Percentiles rank a stretch among this genome's conserved stretches.
Evolutionary conservation across 768 basidiomycete genomes (phyloP).

Genomic region (Austroboletus eburneus): DNA sequence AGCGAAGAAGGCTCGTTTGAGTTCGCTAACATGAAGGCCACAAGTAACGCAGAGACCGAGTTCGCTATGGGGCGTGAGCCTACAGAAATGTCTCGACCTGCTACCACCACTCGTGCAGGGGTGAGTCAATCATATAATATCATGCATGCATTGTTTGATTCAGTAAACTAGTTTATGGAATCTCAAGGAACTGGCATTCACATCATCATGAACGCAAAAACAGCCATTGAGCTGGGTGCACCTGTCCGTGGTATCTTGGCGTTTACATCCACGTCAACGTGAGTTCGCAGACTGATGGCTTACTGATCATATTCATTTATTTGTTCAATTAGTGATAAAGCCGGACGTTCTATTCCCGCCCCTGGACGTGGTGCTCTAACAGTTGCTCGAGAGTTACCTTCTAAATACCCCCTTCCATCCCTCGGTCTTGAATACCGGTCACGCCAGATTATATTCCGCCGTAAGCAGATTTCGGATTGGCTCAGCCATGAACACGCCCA

Average conservation of each 20-base stretch:
- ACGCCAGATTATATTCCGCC: conserved; percentile 93
- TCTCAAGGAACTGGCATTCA: conserved; percentile 95
- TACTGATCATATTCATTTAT: conserved; percentile 3
- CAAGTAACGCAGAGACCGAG: conserved; percentile 94
- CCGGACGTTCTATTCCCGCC: conserved; percentile 95
- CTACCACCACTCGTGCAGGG: conserved; percentile 93
- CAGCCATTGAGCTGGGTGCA: conserved; percentile 89
- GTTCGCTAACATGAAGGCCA: conserved; percentile 99
- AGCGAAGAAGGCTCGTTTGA: conserved; percentile 98
- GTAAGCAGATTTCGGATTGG: conserved; percentile 94
- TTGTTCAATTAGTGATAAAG: conserved; percentile 72
- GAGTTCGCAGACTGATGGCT: conserved; percentile 30
- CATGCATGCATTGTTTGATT: conserved; percentile 1
- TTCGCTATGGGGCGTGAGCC: conserved; percentile 99
- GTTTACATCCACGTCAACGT: conserved; percentile 96
- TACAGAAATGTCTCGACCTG: conserved; percentile 97
- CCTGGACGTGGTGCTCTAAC: conserved; percentile 91
- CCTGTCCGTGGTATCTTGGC: conserved; percentile 92
- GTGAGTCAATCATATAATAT: conserved; percentile 40
- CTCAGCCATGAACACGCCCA: conserved; percentile 82
- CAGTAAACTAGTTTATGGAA: conserved; percentile 79
- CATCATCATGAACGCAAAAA: conserved; percentile 95
- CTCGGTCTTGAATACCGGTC: conserved; percentile 86
- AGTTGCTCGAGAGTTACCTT: conserved; percentile 79
- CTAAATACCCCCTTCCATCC: conserved; percentile 73